Evolutionary conservation across 306 rosid genomes (phyloP).

Genomic region (Macrotyloma uniflorum): DNA sequence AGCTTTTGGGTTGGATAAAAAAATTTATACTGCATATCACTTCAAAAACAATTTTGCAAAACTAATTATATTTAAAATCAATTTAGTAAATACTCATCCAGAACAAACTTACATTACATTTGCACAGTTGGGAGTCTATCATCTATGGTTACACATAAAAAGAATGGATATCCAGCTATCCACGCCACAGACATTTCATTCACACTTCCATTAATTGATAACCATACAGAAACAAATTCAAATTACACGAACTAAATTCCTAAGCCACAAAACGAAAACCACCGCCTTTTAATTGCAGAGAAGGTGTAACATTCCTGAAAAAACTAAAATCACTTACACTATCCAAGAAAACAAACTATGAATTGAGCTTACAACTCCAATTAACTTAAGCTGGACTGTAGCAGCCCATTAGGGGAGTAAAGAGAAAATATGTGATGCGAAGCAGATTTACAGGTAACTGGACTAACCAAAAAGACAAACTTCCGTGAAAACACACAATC

Average conservation of each 20-base stretch:
- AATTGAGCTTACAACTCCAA: slow-evolving; percentile 19
- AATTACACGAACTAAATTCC: slow-evolving; percentile 2
- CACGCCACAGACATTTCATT: neutral
- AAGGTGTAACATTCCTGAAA: slow-evolving; percentile 16
- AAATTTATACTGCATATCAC: neutral
- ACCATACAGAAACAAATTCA: slow-evolving; percentile 23
- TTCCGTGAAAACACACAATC: slow-evolving; percentile 18
- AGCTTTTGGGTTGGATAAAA: neutral
- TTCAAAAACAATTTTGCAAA: neutral
- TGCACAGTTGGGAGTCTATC: slow-evolving; percentile 12
- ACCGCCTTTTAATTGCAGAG: neutral
- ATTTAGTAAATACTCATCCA: neutral
- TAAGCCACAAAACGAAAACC: neutral
- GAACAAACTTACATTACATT: neutral
- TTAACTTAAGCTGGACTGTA: slow-evolving; percentile 10
- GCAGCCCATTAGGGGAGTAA: neutral
- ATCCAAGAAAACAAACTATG: slow-evolving; percentile 11
- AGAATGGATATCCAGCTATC: neutral
- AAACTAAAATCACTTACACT: slow-evolving; percentile 13
- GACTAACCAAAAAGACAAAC: slow-evolving; percentile 2
- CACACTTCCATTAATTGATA: slow-evolving; percentile 24
- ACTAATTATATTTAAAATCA: neutral
- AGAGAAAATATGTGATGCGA: neutral
- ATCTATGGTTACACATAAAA: neutral
- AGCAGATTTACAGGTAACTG: neutral